Conservation (phyloP, 345 rosid species). For the Adansonia digitata region DNA sequence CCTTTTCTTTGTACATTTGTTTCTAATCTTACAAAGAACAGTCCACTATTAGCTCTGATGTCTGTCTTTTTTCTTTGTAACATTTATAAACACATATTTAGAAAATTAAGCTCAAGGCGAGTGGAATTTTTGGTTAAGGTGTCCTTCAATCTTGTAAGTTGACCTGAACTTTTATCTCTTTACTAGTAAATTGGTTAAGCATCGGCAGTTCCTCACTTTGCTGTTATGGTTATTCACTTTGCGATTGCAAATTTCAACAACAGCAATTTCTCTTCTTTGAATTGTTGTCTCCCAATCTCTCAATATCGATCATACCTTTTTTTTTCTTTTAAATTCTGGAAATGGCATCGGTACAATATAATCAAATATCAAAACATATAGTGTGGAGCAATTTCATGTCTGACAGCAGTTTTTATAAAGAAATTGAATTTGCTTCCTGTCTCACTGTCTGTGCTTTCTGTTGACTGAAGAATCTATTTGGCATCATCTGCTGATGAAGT, state of each 20-base stretch:
- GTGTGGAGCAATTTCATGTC: not conserved
- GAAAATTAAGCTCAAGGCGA: constrained; percentile 3
- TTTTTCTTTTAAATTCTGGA: not conserved
- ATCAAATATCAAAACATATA: not conserved
- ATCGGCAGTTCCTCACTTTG: not conserved
- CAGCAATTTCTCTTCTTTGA: not conserved
- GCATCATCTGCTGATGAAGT: constrained; percentile 10
- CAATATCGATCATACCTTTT: not conserved
- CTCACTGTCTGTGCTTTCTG: not conserved
- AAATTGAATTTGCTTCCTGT: not conserved
- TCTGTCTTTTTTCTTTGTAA: not conserved
- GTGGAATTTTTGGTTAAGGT: not conserved
- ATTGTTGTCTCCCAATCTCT: not conserved
- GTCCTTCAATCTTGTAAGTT: not conserved
- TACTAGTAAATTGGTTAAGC: not conserved
- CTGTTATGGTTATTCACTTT: not conserved
- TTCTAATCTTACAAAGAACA: not conserved
- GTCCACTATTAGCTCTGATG: not conserved
- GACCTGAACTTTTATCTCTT: not conserved
- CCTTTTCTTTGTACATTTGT: not conserved
- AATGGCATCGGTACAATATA: not conserved
- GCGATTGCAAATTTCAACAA: not conserved
- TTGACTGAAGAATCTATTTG: constrained; percentile 12
- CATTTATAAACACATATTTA: not conserved
- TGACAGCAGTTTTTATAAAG: constrained; percentile 3